phyloP scores from a whole-genome alignment of 1,284 basidiomycete genomes.

The Hymenochaete sp. region DNA sequence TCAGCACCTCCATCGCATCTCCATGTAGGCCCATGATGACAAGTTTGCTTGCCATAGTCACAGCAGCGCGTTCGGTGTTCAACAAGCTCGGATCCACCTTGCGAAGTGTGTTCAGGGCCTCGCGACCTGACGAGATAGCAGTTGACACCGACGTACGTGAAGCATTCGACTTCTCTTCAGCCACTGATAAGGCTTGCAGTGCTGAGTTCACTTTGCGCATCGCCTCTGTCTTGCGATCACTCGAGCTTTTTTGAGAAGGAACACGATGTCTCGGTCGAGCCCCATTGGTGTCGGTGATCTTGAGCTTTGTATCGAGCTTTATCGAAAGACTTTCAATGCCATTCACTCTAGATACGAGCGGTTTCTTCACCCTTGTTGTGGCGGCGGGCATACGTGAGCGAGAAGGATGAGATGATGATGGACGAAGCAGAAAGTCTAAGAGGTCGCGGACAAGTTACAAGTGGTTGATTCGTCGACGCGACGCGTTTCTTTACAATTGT shows the following conservation, averaged over 20 bases:
- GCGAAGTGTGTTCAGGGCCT: conserved; percentile 39
- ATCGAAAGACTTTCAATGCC: conserved; percentile 17
- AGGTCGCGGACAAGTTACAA: no score
- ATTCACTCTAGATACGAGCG: conserved; percentile 6
- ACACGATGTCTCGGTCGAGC: background rate
- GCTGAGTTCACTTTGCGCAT: conserved; percentile 58
- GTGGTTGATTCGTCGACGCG: conserved; percentile 1
- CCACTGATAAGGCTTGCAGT: conserved; percentile 44
- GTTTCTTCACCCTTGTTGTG: conserved; percentile 7
- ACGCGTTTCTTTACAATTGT: background rate
- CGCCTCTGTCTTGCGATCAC: conserved; percentile 25
- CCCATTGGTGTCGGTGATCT: conserved; percentile 15
- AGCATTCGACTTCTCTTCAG: conserved; percentile 25
- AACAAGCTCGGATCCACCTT: conserved; percentile 38
- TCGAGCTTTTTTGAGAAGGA: background rate
- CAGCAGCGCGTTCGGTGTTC: conserved; percentile 64
- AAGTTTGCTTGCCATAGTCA: conserved; percentile 55
- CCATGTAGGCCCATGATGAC: conserved; percentile 56
- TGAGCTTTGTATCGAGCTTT: conserved; percentile 17
- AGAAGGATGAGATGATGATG: background rate
- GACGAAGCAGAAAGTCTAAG: background rate
- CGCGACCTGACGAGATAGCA: conserved; percentile 20
- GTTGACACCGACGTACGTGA: conserved; percentile 29
- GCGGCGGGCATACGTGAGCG: conserved; percentile 4
- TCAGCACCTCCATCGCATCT: conserved; percentile 35